Evolutionary conservation across 2,329 filamentous ascomycete genomes (phyloP).

Genomic region (Aspergillus ustus): DNA sequence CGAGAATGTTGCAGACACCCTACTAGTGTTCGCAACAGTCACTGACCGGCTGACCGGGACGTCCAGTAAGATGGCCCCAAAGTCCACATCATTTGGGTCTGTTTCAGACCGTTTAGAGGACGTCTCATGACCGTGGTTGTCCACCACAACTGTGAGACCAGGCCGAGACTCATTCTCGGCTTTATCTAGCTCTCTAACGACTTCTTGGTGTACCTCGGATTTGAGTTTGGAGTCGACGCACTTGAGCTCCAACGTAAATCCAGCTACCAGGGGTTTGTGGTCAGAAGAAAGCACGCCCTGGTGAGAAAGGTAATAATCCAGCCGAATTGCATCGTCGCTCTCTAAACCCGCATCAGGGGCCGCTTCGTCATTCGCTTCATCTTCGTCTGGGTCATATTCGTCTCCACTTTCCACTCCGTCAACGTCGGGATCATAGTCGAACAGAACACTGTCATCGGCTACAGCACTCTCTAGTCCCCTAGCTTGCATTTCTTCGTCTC

Average conservation of each 20-base stretch:
- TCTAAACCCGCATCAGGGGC: conserved; percentile 33
- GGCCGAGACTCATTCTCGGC: conserved; percentile 90
- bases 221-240: conserved; percentile 85
- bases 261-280: conserved; percentile 86
- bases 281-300: conserved; percentile 91
- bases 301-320: conserved; percentile 81
- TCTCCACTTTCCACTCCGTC: conserved; percentile 65
- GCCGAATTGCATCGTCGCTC: conserved; percentile 54
- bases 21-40: conserved; percentile 90
- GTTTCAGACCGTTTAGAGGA: conserved; percentile 40
- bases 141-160: conserved; percentile 79
- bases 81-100: conserved; percentile 68
- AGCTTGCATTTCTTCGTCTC: conserved; percentile 83
- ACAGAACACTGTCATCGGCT: conserved; percentile 82
- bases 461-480: conserved; percentile 73
- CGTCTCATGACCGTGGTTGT: conserved; percentile 52
- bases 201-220: conserved; percentile 80
- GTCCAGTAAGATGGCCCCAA: conserved; percentile 74
- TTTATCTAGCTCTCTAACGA: conserved; percentile 84
- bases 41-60: conserved; percentile 68
- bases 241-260: conserved; percentile 85
- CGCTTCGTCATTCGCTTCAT: conserved; percentile 50
- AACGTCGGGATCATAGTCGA: conserved; percentile 85
- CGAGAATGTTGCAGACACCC: conserved; percentile 76
- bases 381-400: conserved; percentile 63